Evolutionary conservation across 1,139 yeast genomes (phyloP).

Genomic region (Nakaseomyces nivariensis): DNA sequence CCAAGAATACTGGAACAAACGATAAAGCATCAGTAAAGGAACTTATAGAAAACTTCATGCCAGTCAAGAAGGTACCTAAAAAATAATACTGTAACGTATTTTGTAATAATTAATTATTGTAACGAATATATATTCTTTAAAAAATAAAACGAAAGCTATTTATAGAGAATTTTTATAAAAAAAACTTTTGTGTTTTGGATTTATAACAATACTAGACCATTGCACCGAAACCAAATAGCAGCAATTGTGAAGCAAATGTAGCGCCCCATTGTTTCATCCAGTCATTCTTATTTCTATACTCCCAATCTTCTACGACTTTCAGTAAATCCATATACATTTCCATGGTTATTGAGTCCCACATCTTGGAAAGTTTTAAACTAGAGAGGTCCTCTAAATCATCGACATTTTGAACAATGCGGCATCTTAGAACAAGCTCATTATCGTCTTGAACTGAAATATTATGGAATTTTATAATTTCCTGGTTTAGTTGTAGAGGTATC

Average conservation of each 20-base stretch:
- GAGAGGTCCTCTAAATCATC: slow-evolving; percentile 41
- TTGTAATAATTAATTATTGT: slow-evolving; percentile 17
- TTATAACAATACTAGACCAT: slow-evolving; percentile 32
- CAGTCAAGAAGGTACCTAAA: slow-evolving; percentile 29
- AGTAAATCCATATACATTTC: slow-evolving; percentile 50
- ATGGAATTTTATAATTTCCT: slow-evolving; percentile 24
- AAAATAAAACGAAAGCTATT: not conserved
- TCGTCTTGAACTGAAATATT: slow-evolving; percentile 35
- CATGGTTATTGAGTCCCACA: slow-evolving; percentile 46
- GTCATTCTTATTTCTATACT: slow-evolving; percentile 36
- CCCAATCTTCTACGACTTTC: slow-evolving; percentile 42
- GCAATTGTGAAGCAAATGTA: slow-evolving; percentile 48
- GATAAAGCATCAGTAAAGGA: slow-evolving; percentile 4
- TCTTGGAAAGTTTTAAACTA: slow-evolving; percentile 41
- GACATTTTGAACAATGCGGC: slow-evolving; percentile 52
- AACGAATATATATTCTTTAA: slow-evolving; percentile 2
- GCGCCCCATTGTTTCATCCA: slow-evolving; percentile 51
- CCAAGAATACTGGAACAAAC: slow-evolving; percentile 21
- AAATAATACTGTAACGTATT: slow-evolving; percentile 6
- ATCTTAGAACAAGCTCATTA: slow-evolving; percentile 27
- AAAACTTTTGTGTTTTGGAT: too few relatives aligned
- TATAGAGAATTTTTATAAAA: not conserved
- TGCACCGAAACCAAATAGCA: slow-evolving; percentile 51
- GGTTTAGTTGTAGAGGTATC: slow-evolving; percentile 9
- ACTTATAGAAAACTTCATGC: slow-evolving; percentile 23